phyloP scores from a whole-genome alignment of 371 early-diverging fungal species.

The Actinomucor elegans region DNA sequence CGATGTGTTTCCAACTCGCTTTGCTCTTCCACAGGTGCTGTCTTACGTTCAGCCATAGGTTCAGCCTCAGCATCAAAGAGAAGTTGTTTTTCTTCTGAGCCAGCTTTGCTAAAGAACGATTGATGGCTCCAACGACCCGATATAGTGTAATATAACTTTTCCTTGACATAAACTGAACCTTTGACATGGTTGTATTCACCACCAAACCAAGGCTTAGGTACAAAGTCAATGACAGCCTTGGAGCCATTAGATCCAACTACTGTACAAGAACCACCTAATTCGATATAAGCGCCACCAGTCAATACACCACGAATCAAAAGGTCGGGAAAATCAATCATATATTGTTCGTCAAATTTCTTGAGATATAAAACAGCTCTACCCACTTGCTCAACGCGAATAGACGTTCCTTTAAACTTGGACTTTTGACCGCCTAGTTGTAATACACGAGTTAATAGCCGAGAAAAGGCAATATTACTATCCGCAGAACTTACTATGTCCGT shows the following conservation, averaged over 20 bases:
- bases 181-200: constrained; percentile 54
- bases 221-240: constrained; percentile 64
- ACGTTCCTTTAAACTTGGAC: constrained; percentile 65
- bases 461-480: neutral
- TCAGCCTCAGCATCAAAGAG: constrained; percentile 68
- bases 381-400: constrained; percentile 65
- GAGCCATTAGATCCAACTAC: constrained; percentile 56
- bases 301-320: constrained; percentile 63
- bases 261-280: constrained; percentile 55
- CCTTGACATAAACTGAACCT: constrained; percentile 28
- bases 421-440: constrained; percentile 67
- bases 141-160: constrained; percentile 29
- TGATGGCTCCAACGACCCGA: constrained; percentile 69
- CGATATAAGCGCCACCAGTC: constrained; percentile 65
- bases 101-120: constrained; percentile 37
- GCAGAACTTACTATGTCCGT: constrained; percentile 52
- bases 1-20: constrained; percentile 66
- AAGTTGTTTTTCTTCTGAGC: constrained; percentile 25
- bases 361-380: constrained; percentile 54
- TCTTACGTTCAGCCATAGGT: constrained; percentile 52
- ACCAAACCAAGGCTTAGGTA: constrained; percentile 54
- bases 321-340: constrained; percentile 61
- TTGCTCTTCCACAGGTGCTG: constrained; percentile 63
- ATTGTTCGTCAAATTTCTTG: constrained; percentile 51
- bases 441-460: too few relatives aligned